Evolutionary conservation across 768 basidiomycete species (phyloP), one percentile per base, ranked within the genome.

Genomic region (Leucogyrophana mollusca): DNA sequence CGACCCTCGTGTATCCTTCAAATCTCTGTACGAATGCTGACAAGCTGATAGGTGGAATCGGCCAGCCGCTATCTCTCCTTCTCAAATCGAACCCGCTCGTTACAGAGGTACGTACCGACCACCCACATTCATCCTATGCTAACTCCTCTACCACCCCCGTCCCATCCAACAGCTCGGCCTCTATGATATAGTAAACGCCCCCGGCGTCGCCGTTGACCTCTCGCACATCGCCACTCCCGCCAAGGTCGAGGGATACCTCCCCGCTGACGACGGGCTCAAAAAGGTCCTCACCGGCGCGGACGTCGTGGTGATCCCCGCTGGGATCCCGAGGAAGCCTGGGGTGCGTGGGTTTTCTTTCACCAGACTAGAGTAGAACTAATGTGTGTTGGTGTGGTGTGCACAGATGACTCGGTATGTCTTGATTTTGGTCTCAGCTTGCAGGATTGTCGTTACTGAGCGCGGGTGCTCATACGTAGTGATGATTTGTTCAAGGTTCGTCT

Each of bases 141-240:
- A 8, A n/a, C 38, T 44, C 37, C n/a, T 17, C 43, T 45, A 11
- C 42, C 34, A 40, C 42, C 23, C 36, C 42, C 49, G 25, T 41
- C 18, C 24, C 20, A 5, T 3, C 14, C 22, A 43, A 16, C 58
- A 94, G 87, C 86, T 98, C 41, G 73, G 82, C 43, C 82, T 97
- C 49, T 97, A 78, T 65, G 95, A 98, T 91, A 94, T 97, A 70
- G 92, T 94, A 60, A 90, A 92, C 68, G 88, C 94, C n/a, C 92
- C 92, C 13, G 95, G 95, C 62, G 95, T 99, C 53, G 93, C 94
- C 27, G 90, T 85, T 48, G 95, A 99, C 73, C 76, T 97, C 48
- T 87, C 89, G 46, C 95, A 97, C 67, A 94, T 98, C 69, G 77
- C 89, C 43, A 94, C 94, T 30, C 83, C 87, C 9, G 84, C 92